Conservation (phyloP, 495 filamentous ascomycete species). For the Xylaria longipes region DNA sequence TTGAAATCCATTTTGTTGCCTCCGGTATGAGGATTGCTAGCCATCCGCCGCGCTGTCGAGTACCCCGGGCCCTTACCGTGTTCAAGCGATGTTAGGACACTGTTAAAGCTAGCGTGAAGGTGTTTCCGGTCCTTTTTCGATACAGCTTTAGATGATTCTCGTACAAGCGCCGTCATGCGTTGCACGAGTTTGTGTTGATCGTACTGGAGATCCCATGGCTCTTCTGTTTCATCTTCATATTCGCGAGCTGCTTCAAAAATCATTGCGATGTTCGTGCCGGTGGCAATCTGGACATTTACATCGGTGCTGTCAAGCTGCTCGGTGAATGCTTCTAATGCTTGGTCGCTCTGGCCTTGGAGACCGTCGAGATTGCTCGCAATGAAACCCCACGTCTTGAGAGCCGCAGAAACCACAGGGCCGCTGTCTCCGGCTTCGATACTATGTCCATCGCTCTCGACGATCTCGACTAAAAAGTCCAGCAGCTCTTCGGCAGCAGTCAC, state of each 20-base stretch:
- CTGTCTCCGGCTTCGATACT: constrained; percentile 77
- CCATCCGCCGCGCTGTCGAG: constrained; percentile 48
- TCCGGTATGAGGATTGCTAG: constrained; percentile 48
- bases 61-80: constrained; percentile 60
- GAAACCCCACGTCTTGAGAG: constrained; percentile 87
- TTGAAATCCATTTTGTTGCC: constrained; percentile 70
- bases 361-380: constrained; percentile 84
- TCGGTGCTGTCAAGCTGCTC: constrained; percentile 87
- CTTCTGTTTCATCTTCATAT: constrained; percentile 67
- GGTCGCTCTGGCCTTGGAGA: constrained; percentile 72
- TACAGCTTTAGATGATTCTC: constrained; percentile 70
- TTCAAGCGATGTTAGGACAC: constrained; percentile 84
- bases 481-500: constrained; percentile 72
- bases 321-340: constrained; percentile 82
- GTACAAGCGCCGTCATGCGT: constrained; percentile 56
- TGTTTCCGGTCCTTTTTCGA: constrained; percentile 80
- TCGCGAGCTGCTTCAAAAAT: constrained; percentile 82
- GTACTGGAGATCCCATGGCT: constrained; percentile 52
- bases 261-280: constrained; percentile 88
- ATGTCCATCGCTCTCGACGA: constrained; percentile 83
- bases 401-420: constrained; percentile 77
- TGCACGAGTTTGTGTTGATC: constrained; percentile 67
- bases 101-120: constrained; percentile 78
- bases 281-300: constrained; percentile 78
- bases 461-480: constrained; percentile 84